Evolutionary conservation across 1,139 yeast genomes (phyloP), one percentile per base, ranked within the genome.

Genomic region (Saccharomyces hybrid): DNA sequence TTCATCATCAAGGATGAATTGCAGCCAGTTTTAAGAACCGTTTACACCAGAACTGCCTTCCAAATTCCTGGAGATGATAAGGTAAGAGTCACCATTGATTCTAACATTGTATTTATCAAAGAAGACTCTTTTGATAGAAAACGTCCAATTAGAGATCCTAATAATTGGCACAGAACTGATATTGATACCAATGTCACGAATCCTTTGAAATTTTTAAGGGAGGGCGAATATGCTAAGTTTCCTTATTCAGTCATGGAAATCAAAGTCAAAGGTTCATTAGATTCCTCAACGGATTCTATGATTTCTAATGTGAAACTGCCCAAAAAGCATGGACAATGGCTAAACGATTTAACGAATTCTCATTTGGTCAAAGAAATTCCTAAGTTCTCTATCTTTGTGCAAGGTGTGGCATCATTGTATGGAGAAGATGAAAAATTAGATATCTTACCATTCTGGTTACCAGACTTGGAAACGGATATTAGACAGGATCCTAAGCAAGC

Each of bases 41-140:
- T 86, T 49, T 90, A 88, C 73, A 88, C 89, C 49, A 81, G 99
- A 71, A 88, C 96, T 14, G 98, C 98, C 1, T 93, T 93, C 77
- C 97, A 93, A 75, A 91, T 93, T 62, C 99, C 99, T 1, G 98
- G 98, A 58, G 98, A 93, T 69, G 95, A 90, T 69, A 81, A 90
- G 65, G 85, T 91, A 50, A 83, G 97, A 69, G 84, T 91, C 57
- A 84, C 89, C 44, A 86, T 93, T 60, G 99, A 93, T 72, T 86
- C 95, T 11, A 93, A 93, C 69, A 82, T 93, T 57, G 71, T 85
- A 52, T 90, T 88, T 67, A 85, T 93, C 57, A 82, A 98, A 66
- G 99, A 93, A 71, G 98, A 93, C 71, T 73, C 93, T 0, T 86
- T 91, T 68, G 96, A 90, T 71, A 74, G 78, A 53, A 84, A 83